Evolutionary conservation across 495 filamentous ascomycete species (phyloP).

Genomic region (Chaetomium cochliodes): DNA sequence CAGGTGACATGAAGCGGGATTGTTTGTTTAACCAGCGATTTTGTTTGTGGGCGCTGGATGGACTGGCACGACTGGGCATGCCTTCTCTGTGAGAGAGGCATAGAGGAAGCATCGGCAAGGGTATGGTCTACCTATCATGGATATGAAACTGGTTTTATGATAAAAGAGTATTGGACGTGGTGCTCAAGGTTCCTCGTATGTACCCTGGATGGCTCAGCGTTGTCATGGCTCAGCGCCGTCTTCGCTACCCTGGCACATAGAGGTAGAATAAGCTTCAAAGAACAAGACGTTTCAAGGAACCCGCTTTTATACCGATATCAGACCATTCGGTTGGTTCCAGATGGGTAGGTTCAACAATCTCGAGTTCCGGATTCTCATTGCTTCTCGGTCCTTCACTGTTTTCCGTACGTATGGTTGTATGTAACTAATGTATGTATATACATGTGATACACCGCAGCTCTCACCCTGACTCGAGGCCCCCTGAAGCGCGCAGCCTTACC

Average conservation of each 20-base stretch:
- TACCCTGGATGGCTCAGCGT: neutral
- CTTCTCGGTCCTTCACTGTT: too few relatives aligned
- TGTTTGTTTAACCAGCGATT: neutral
- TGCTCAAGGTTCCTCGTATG: neutral
- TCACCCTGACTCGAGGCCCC: neutral
- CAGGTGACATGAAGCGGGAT: neutral
- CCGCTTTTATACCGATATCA: too few relatives aligned
- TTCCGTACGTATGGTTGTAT: too few relatives aligned
- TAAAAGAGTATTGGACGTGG: neutral
- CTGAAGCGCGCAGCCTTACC: neutral
- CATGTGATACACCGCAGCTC: too few relatives aligned
- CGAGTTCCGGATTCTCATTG: too few relatives aligned
- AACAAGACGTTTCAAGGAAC: too few relatives aligned
- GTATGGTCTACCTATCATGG: neutral
- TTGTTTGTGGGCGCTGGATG: neutral
- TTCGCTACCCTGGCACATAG: too few relatives aligned
- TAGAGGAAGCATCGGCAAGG: neutral
- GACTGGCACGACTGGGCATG: neutral
- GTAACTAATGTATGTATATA: too few relatives aligned
- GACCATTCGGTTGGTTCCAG: too few relatives aligned
- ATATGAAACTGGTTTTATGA: constrained; percentile 6
- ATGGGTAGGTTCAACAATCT: too few relatives aligned
- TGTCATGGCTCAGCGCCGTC: too few relatives aligned
- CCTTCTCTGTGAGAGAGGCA: neutral
- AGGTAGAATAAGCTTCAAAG: too few relatives aligned